Evolutionary conservation across 305 asterid species (phyloP), one percentile per base, ranked within the genome.

Genomic region (Plantago coronopus): DNA sequence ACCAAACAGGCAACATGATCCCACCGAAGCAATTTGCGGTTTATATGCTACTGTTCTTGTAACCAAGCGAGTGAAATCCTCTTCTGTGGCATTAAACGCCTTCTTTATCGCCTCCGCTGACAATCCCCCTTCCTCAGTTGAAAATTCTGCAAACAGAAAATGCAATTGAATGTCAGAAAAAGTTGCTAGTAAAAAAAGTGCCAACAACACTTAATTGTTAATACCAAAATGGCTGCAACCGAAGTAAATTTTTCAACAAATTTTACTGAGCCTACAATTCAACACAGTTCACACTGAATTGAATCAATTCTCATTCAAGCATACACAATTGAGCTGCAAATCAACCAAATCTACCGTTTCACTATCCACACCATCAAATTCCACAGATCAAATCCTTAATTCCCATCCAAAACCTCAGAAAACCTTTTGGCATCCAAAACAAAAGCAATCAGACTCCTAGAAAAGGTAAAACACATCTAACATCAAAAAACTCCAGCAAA

Each of bases 1-100:
- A 73, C 99, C 99, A 20, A 93, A 78, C 48, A 93, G 80, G 67
- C 96, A 85, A 66, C 99, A 93, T 0, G 97, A 82, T 56, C 99
- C 99, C 48, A 79, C 95, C 0, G 96, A 76, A 71, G 91, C 94
- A 74, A 94, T 85, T 74, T 87, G 85, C 0, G 97, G 97, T 54
- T 73, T 84, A 45, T 70, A 17, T 5, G 86, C 81, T 72, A 89
- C 65, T 16, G 90, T 76, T 63, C 65, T 74, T 84, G 82, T 84
- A 59, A 84, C 99, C 49, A 94, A 74, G 34, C 69, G 86, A 55
- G 91, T 82, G 68, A 89, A 94, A 54, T 89, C 97, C 77, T 94
- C 96, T 69, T 94, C 97, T 0, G 97, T 87, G 0, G 96, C 95
- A 50, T 57, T 81, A 59, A 89, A 89, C 15, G 97, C 99, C 73